A percentile compares a stretch with the other conserved stretches of the same genome.
These are phyloP conservation scores for Lophium mytilinum DNA, from an alignment of 495 filamentous ascomycete species.

Conservation along the genomic window DNA sequence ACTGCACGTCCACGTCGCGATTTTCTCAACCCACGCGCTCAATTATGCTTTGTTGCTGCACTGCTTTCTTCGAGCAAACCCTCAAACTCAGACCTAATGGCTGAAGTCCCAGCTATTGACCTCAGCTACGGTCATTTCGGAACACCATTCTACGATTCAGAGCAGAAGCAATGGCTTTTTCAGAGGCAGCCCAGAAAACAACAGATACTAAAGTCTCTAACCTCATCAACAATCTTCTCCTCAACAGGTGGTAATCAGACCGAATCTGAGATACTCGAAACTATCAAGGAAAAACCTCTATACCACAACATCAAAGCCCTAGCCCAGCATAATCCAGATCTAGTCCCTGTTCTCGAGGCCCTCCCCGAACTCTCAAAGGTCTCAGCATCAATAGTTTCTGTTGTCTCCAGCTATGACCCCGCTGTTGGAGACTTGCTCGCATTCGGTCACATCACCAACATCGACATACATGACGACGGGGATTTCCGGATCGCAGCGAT, in stretches of 20 bases:
- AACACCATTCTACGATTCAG: slow-evolving; percentile 45
- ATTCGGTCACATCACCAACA: slow-evolving; percentile 25
- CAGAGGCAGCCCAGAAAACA: slow-evolving; percentile 22
- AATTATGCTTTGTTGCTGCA: slow-evolving; percentile 11
- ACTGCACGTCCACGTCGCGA: background rate
- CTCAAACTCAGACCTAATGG: slow-evolving; percentile 48
- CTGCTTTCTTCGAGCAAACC: background rate
- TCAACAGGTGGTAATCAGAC: background rate
- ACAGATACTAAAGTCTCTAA: slow-evolving; percentile 15
- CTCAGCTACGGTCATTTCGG: slow-evolving; percentile 63
- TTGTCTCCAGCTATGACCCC: slow-evolving; percentile 25
- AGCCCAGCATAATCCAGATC: slow-evolving; percentile 20
- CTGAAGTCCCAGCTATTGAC: slow-evolving; percentile 45
- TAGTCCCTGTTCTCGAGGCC: slow-evolving; percentile 21
- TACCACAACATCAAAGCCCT: slow-evolving; percentile 1
- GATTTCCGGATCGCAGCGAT: slow-evolving; percentile 37
- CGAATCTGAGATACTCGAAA: background rate
- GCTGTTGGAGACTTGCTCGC: slow-evolving; percentile 25
- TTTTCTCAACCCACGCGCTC: background rate
- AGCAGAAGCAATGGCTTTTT: slow-evolving; percentile 51
- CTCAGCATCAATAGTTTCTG: slow-evolving; percentile 26
- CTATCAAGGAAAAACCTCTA: background rate
- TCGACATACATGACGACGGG: slow-evolving; percentile 9
- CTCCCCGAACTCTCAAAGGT: slow-evolving; percentile 15
- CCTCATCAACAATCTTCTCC: background rate